These are phyloP conservation scores for Candida vartiovaarae DNA, from an alignment of 805 yeast species.

Conservation along the genomic window DNA sequence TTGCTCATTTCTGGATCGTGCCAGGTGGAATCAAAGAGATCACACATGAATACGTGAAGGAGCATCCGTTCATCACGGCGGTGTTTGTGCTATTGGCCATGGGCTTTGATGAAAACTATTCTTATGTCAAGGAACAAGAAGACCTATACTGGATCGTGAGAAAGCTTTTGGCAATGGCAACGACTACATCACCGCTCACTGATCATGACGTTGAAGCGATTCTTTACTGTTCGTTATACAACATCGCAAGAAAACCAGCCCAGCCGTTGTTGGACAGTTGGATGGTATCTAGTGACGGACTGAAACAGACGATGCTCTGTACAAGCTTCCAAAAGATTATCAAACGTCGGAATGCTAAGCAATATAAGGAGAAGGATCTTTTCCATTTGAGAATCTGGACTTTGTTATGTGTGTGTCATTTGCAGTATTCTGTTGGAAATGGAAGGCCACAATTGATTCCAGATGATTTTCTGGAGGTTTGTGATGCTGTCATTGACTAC, in stretches of 20 bases:
- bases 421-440: slow-evolving; percentile 43
- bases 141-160: slow-evolving; percentile 41
- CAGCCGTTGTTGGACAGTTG: slow-evolving; percentile 48
- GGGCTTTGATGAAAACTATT: slow-evolving; percentile 48
- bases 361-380: slow-evolving; percentile 33
- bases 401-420: slow-evolving; percentile 43
- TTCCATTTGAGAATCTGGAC: slow-evolving; percentile 50
- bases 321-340: slow-evolving; percentile 38
- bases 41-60: slow-evolving; percentile 36
- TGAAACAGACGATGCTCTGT: slow-evolving; percentile 41
- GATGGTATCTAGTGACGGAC: slow-evolving; percentile 44
- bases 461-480: slow-evolving; percentile 31
- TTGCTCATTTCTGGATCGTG: slow-evolving; percentile 54
- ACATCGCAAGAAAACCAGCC: slow-evolving; percentile 45
- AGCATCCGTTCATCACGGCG: slow-evolving; percentile 44
- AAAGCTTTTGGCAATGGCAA: slow-evolving; percentile 40
- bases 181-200: slow-evolving; percentile 44
- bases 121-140: slow-evolving; percentile 41
- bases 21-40: slow-evolving; percentile 53
- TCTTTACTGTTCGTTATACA: slow-evolving; percentile 45
- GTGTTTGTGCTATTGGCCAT: slow-evolving; percentile 42
- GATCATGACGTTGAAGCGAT: slow-evolving; percentile 59
- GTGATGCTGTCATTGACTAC: slow-evolving; percentile 36
- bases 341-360: slow-evolving; percentile 26
- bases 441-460: slow-evolving; percentile 40